Conservation (phyloP, 78 protist genomes). For the Mastigamoeba balamuthi region DNA sequence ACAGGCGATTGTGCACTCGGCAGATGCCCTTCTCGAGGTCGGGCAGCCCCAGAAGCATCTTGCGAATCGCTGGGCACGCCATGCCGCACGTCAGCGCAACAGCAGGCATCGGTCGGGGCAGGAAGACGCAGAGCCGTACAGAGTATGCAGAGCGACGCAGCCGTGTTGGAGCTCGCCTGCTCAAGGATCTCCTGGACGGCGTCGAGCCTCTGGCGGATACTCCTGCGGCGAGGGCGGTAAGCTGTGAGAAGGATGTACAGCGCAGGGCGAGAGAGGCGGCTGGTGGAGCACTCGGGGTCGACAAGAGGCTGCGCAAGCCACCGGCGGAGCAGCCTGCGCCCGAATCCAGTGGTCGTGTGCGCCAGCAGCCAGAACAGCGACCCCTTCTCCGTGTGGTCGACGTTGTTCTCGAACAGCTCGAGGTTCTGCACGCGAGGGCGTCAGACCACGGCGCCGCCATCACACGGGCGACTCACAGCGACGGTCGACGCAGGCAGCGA, state of each 20-base stretch:
- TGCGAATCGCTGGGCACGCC: too few relatives aligned
- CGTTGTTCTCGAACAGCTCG: conserved; percentile 17
- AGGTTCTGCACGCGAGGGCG: conserved; percentile 6
- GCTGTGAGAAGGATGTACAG: too few relatives aligned
- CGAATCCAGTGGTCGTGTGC: conserved; percentile 26
- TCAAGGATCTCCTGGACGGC: conserved; percentile 21
- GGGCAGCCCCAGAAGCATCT: too few relatives aligned
- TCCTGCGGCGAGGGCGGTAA: too few relatives aligned
- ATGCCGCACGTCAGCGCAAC: too few relatives aligned
- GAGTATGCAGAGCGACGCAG: neutral
- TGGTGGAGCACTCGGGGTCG: conserved; percentile 5
- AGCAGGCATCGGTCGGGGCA: too few relatives aligned
- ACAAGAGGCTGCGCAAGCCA: conserved; percentile 52
- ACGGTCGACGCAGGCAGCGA: conserved; percentile 30
- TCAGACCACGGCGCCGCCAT: neutral
- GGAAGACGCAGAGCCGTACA: too few relatives aligned
- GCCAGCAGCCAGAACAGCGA: conserved; percentile 40
- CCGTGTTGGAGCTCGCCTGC: neutral
- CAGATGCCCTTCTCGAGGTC: too few relatives aligned
- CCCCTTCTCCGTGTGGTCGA: conserved; percentile 19
- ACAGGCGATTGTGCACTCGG: too few relatives aligned
- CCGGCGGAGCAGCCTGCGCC: conserved; percentile 19
- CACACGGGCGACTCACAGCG: neutral
- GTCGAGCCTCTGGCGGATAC: conserved; percentile 15
- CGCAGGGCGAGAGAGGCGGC: too few relatives aligned